Evolutionary conservation across 257 asterid species (phyloP).

Genomic region (Solanum dulcamara): DNA sequence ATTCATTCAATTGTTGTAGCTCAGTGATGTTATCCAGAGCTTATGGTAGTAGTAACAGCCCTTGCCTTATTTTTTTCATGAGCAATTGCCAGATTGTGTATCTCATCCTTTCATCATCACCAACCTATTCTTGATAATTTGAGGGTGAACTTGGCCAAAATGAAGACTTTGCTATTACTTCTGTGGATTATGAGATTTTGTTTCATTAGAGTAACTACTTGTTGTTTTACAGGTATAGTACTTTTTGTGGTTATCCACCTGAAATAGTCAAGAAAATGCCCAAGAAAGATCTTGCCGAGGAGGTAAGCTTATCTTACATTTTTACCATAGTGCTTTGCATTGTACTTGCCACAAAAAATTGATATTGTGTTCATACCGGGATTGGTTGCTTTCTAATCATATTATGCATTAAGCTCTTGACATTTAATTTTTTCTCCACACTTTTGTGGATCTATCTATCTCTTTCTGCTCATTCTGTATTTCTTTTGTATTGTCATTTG

Average conservation of each 20-base stretch:
- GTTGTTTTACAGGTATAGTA: constrained; percentile 57
- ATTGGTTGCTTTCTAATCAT: neutral
- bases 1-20: neutral
- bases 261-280: constrained; percentile 98
- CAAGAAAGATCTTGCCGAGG: constrained; percentile 98
- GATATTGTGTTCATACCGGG: neutral
- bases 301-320: constrained; percentile 31
- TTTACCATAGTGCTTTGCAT: neutral
- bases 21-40: neutral
- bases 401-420: neutral
- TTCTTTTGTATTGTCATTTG: neutral
- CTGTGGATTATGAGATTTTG: neutral
- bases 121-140: neutral
- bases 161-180: neutral
- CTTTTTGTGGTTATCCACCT: constrained; percentile 93
- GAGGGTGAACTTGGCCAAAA: neutral
- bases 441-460: neutral
- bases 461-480: neutral
- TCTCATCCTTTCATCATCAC: neutral
- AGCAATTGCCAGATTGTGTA: neutral
- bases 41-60: neutral
- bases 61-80: neutral
- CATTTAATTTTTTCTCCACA: neutral
- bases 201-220: constrained; percentile 5
- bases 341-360: neutral